These are phyloP conservation scores for Psilocybe azurescens DNA, from an alignment of 768 basidiomycete genomes.

Conservation along the genomic window DNA sequence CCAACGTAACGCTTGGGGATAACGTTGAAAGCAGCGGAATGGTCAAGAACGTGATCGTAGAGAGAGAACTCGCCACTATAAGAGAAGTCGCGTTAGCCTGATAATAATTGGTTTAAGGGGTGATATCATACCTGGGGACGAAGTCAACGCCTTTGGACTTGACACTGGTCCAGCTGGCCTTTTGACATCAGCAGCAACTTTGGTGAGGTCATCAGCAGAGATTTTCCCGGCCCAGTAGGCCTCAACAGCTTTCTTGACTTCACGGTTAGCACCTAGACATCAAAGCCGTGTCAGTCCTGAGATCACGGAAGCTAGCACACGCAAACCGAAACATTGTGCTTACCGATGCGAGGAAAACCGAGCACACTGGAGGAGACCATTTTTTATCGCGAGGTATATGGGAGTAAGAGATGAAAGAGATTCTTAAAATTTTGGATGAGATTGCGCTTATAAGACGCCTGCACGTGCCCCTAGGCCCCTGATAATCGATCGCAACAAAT, in stretches of 20 bases:
- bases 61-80: constrained; percentile 96
- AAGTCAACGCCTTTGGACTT: constrained; percentile 87
- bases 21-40: constrained; percentile 94
- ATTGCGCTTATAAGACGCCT: constrained; percentile 33
- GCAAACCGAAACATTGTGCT: constrained; percentile 18
- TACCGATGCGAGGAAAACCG: constrained; percentile 93
- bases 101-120: constrained; percentile 20
- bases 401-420: constrained; percentile 29
- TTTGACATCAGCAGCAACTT: constrained; percentile 88
- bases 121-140: constrained; percentile 79
- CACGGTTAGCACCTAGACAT: constrained; percentile 82
- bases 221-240: constrained; percentile 97
- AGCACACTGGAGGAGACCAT: constrained; percentile 88
- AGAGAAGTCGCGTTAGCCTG: constrained; percentile 17
- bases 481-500: constrained; percentile 35
- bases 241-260: constrained; percentile 98
- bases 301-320: background rate
- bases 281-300: constrained; percentile 2
- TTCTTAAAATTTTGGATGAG: constrained; percentile 23
- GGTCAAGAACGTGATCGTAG: constrained; percentile 98
- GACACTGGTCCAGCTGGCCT: constrained; percentile 86
- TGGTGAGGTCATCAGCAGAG: constrained; percentile 86
- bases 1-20: constrained; percentile 94
- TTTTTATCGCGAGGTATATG: constrained; percentile 30
- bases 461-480: constrained; percentile 40